phyloP scores from a whole-genome alignment of 768 basidiomycete genomes.

The Amanita phalloides region DNA sequence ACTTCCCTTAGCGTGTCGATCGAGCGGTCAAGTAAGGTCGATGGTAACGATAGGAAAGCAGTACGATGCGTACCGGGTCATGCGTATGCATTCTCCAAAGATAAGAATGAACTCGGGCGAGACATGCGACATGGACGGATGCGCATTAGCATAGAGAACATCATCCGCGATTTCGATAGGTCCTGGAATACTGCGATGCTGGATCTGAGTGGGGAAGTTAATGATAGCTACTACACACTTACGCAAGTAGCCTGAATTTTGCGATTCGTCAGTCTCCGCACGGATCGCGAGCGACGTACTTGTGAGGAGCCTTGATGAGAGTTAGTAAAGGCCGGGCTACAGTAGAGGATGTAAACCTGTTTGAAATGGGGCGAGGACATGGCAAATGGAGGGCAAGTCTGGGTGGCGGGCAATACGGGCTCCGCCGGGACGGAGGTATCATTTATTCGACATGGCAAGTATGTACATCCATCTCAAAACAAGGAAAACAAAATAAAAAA shows the following conservation, averaged over 20 bases:
- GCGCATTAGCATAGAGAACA: conserved; percentile 63
- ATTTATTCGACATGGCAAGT: too few species aligned
- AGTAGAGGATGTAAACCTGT: conserved; percentile 6
- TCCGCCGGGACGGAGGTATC: not conserved
- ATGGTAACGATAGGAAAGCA: not conserved
- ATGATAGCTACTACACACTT: conserved; percentile 12
- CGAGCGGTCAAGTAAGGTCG: not conserved
- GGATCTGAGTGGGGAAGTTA: conserved; percentile 7
- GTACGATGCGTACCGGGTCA: conserved; percentile 47
- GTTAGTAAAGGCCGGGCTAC: not conserved
- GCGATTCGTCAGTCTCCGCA: not conserved
- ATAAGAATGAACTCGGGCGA: conserved; percentile 81
- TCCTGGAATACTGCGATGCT: conserved; percentile 41
- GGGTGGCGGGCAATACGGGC: not conserved
- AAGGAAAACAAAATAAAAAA: conserved; percentile 54
- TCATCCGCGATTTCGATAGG: conserved; percentile 52
- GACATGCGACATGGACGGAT: conserved; percentile 82
- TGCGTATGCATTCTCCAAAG: conserved; percentile 81
- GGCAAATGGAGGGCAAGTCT: conserved; percentile 5
- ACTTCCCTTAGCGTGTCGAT: conserved; percentile 40
- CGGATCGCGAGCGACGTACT: conserved; percentile 16
- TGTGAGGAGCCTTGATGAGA: conserved; percentile 21
- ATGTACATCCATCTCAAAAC: conserved; percentile 20
- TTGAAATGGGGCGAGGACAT: conserved; percentile 12
- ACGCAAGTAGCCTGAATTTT: conserved; percentile 38